Evolutionary conservation across 345 rosid species (phyloP).

Genomic region (Citrus hindsii): DNA sequence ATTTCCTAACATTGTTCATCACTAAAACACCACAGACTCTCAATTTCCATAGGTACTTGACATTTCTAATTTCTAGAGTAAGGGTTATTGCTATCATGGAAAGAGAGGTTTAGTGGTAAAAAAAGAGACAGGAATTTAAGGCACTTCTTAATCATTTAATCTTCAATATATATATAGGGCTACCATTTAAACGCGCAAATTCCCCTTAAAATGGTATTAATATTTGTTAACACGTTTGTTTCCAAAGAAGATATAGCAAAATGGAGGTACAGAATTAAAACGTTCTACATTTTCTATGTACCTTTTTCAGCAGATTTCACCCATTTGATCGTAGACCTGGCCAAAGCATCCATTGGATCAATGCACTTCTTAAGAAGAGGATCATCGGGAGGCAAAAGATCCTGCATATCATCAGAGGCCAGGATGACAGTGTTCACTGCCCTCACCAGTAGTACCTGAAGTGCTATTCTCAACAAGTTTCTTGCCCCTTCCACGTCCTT

Average conservation of each 20-base stretch:
- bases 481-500: constrained; percentile 47
- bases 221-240: not conserved
- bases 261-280: not conserved
- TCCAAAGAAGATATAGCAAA: not conserved
- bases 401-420: constrained; percentile 36
- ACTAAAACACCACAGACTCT: not conserved
- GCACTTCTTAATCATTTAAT: not conserved
- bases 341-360: constrained; percentile 44
- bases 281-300: constrained; percentile 9
- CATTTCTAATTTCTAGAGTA: no score
- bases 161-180: not conserved
- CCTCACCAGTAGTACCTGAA: constrained; percentile 50
- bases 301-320: constrained; percentile 25
- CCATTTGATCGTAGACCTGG: constrained; percentile 41
- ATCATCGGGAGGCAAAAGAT: constrained; percentile 39
- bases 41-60: no score
- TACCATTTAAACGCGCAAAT: not conserved
- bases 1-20: not conserved
- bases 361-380: constrained; percentile 53
- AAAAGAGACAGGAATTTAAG: not conserved
- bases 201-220: not conserved
- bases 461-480: constrained; percentile 48
- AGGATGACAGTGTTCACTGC: constrained; percentile 43
- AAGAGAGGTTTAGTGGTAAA: no score
- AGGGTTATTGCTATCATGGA: no score